Percentiles rank a stretch among this genome's conserved stretches.
phyloP scores from a whole-genome alignment of 2,329 filamentous ascomycete genomes.

The Cadophora malorum region DNA sequence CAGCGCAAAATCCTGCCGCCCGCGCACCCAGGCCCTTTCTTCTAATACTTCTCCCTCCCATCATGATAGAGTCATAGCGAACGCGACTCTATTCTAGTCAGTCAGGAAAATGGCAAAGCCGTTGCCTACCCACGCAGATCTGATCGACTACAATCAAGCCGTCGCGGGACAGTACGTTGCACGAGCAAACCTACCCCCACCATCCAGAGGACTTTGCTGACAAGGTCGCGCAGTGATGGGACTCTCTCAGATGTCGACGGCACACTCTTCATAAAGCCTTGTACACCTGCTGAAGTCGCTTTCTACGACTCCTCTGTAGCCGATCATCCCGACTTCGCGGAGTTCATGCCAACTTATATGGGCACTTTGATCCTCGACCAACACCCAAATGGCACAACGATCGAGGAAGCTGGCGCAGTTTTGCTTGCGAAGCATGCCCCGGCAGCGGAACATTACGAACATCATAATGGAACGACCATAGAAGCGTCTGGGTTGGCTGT shows the following conservation, averaged over 20 bases:
- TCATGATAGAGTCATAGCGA: conserved; percentile 45
- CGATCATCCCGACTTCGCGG: conserved; percentile 74
- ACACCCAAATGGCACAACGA: conserved; percentile 52
- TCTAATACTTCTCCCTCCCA: conserved; percentile 36
- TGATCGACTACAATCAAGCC: conserved; percentile 74
- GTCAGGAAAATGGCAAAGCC: conserved; percentile 47
- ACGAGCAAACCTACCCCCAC: conserved; percentile 14
- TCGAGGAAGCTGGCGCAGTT: conserved; percentile 57
- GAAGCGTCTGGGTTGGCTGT: conserved; percentile 47
- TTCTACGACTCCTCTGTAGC: conserved; percentile 80
- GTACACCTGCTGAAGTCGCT: conserved; percentile 80
- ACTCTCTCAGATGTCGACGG: conserved; percentile 85
- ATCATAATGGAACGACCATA: conserved; percentile 50
- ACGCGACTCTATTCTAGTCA: conserved; percentile 38
- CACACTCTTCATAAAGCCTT: conserved; percentile 92
- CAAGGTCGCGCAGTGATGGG: conserved; percentile 70
- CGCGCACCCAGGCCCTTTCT: conserved; percentile 20
- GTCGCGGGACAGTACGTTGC: conserved; percentile 82
- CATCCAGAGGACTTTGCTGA: conserved; percentile 28
- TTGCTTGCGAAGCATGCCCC: conserved; percentile 43
- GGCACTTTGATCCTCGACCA: conserved; percentile 77
- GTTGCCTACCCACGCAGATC: conserved; percentile 55
- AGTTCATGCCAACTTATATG: conserved; percentile 84
- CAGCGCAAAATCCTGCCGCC: conserved; percentile 25
- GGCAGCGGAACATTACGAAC: conserved; percentile 17